These are phyloP conservation scores for Cutaneotrichosporon sp. DNA, from an alignment of 1,284 basidiomycete species.

Conservation along the genomic window DNA sequence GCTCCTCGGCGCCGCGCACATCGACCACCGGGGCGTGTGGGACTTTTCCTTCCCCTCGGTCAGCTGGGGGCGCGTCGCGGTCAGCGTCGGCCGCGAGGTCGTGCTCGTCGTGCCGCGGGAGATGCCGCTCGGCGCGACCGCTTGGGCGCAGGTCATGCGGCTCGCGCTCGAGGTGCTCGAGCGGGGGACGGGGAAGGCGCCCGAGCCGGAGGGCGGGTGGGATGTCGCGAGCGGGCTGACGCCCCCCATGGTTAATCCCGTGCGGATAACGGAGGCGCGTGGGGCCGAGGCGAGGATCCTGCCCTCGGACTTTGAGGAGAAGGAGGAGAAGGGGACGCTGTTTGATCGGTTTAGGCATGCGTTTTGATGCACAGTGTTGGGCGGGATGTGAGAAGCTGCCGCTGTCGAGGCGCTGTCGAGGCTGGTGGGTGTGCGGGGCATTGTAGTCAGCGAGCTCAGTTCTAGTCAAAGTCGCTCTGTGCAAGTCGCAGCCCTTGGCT, in stretches of 20 bases:
- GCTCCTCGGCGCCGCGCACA: not conserved
- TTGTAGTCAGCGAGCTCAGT: too few species aligned
- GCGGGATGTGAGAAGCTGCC: too few species aligned
- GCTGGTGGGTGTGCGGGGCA: too few species aligned
- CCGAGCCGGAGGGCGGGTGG: not conserved
- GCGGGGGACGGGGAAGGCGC: not conserved
- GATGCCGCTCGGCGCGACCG: not conserved
- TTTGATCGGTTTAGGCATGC: not conserved
- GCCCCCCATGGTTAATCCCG: not conserved
- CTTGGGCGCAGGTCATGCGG: not conserved
- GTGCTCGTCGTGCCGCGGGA: not conserved
- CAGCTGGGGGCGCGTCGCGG: not conserved
- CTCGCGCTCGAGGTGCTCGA: not conserved
- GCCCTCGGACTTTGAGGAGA: not conserved
- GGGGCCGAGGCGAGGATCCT: not conserved
- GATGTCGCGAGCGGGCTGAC: not conserved
- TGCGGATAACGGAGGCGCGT: not conserved
- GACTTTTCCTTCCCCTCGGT: not conserved
- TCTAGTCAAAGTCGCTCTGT: too few species aligned
- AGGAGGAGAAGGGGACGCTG: not conserved
- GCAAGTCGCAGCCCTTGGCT: too few species aligned
- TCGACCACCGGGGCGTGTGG: not conserved
- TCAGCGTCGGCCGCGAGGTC: not conserved
- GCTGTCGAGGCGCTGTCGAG: too few species aligned
- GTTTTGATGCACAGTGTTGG: not conserved